phyloP scores from a whole-genome alignment of 805 yeast species.

The Zygoascus flipseniorum region DNA sequence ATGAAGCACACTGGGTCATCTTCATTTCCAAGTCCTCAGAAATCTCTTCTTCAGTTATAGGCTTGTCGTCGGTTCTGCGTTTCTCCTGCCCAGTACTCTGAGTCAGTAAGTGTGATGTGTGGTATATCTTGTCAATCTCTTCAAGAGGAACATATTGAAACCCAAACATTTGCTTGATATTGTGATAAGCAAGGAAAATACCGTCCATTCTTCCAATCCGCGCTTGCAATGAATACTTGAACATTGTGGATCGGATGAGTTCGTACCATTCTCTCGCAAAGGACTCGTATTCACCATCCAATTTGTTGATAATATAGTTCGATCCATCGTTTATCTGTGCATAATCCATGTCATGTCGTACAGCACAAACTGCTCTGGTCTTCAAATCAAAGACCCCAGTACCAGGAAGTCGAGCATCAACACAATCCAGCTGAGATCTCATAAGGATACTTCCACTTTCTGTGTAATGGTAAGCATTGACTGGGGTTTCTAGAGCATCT shows the following conservation, averaged over 20 bases:
- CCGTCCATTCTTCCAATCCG: slow-evolving; percentile 97
- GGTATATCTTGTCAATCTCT: slow-evolving; percentile 60
- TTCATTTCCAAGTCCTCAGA: slow-evolving; percentile 11
- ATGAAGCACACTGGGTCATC: slow-evolving; percentile 30
- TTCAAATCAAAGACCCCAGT: slow-evolving; percentile 88
- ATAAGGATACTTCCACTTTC: slow-evolving; percentile 58
- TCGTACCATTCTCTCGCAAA: slow-evolving; percentile 74
- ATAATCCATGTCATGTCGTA: slow-evolving; percentile 66
- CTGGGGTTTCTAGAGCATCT: slow-evolving; percentile 1
- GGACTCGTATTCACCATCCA: slow-evolving; percentile 65
- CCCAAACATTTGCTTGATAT: slow-evolving; percentile 71
- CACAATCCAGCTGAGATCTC: slow-evolving; percentile 88
- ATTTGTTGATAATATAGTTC: slow-evolving; percentile 56
- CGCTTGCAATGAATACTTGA: slow-evolving; percentile 86
- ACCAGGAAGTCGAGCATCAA: slow-evolving; percentile 70
- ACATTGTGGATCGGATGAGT: slow-evolving; percentile 61
- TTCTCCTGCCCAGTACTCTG: not conserved
- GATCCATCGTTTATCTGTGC: slow-evolving; percentile 50
- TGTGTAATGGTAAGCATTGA: slow-evolving; percentile 62
- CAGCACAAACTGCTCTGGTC: slow-evolving; percentile 83
- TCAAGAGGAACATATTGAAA: slow-evolving; percentile 76
- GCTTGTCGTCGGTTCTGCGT: not conserved
- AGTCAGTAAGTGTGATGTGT: slow-evolving; percentile 22
- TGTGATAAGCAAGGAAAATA: slow-evolving; percentile 85
- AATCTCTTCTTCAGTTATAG: not conserved